Evolutionary conservation across 257 asterid genomes (phyloP).

Genomic region (Perilla frutescens): DNA sequence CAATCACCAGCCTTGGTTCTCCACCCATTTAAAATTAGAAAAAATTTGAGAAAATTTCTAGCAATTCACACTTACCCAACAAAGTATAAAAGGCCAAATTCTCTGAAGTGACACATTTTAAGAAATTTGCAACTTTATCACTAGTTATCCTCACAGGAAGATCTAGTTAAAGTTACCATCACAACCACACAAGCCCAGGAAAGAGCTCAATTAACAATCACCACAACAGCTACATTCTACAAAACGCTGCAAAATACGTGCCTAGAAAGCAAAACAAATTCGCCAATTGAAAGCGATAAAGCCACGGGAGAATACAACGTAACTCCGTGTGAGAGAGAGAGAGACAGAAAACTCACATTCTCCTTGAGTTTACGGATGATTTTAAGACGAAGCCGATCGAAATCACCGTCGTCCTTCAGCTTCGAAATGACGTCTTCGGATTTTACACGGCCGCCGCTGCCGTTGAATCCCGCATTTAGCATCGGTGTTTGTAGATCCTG

Average conservation of each 20-base stretch:
- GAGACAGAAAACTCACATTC: conserved; percentile 53
- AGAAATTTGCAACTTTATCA: not conserved
- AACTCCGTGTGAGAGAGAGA: not conserved
- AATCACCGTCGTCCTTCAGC: conserved; percentile 92
- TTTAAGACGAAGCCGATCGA: conserved; percentile 80
- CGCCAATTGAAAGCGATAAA: conserved; percentile 14
- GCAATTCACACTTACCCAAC: not conserved
- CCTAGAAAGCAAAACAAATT: not conserved
- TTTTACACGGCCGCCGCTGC: conserved; percentile 36
- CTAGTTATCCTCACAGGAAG: not conserved
- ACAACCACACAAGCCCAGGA: conserved; percentile 8
- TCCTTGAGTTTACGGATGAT: conserved; percentile 78
- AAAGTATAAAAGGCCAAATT: not conserved
- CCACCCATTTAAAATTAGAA: no score
- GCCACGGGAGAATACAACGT: not conserved
- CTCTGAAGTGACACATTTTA: not conserved
- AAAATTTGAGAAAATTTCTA: not conserved
- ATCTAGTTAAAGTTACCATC: conserved; percentile 1
- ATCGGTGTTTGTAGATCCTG: conserved; percentile 32
- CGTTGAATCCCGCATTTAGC: conserved; percentile 39
- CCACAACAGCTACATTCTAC: conserved; percentile 1
- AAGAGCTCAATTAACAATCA: conserved; percentile 18
- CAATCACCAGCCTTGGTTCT: not conserved
- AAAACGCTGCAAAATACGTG: not conserved
- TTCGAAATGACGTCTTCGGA: conserved; percentile 68